A percentile compares a stretch with the other conserved stretches of the same genome.
Conservation (phyloP, 306 rosid genomes). For the Casuarina glauca region DNA sequence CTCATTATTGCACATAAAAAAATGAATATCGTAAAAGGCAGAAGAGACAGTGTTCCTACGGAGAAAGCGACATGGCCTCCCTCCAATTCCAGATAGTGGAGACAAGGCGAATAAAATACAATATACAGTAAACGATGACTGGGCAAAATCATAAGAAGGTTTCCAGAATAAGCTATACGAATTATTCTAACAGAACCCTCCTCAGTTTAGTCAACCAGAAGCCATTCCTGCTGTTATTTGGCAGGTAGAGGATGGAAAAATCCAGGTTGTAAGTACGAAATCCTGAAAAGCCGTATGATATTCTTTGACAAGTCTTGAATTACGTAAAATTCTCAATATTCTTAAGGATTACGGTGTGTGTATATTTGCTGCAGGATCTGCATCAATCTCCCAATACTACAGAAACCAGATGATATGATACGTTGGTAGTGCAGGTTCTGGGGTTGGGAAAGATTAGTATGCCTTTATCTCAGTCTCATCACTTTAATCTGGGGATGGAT, state of each 20-base stretch:
- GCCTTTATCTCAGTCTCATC: neutral
- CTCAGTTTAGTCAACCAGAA: slow-evolving; percentile 20
- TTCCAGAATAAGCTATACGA: neutral
- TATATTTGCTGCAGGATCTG: too few relatives aligned
- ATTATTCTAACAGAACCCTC: neutral
- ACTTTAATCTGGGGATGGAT: neutral
- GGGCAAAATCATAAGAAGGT: slow-evolving; percentile 22
- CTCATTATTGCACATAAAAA: slow-evolving; percentile 13
- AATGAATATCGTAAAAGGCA: neutral
- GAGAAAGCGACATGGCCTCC: slow-evolving; percentile 30
- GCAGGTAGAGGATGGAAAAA: neutral
- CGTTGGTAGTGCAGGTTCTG: too few relatives aligned
- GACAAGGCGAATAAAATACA: slow-evolving; percentile 17
- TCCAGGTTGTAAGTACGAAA: too few relatives aligned
- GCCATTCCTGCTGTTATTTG: slow-evolving; percentile 5
- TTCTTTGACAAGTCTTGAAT: too few relatives aligned
- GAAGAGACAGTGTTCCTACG: neutral
- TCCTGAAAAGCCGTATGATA: too few relatives aligned
- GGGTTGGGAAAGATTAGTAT: too few relatives aligned
- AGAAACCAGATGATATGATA: too few relatives aligned
- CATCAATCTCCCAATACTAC: too few relatives aligned
- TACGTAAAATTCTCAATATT: too few relatives aligned
- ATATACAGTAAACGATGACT: slow-evolving; percentile 20
- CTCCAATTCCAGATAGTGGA: slow-evolving; percentile 42
- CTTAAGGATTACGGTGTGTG: too few relatives aligned